Percentiles rank a stretch among this genome's conserved stretches.
These are phyloP conservation scores for Polymyxa betae DNA, from an alignment of 208 protist species.

Conservation along the genomic window DNA sequence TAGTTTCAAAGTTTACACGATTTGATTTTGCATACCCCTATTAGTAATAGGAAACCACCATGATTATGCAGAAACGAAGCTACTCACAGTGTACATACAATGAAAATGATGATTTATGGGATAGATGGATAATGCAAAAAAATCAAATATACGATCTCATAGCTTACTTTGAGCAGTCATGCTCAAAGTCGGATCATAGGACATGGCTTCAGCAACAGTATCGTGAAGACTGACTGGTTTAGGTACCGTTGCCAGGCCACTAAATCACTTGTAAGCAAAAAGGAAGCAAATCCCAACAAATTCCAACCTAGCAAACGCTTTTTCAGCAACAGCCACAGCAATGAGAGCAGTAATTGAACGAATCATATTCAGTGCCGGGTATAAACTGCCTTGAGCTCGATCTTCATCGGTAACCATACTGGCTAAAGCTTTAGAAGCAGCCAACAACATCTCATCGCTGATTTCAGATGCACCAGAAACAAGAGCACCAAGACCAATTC, in stretches of 20 bases:
- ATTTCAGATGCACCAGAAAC: slow-evolving; percentile 61
- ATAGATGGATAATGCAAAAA: too few relatives aligned
- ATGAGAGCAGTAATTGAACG: slow-evolving; percentile 13
- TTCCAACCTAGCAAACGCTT: not conserved
- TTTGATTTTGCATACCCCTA: too few relatives aligned
- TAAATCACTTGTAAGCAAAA: not conserved
- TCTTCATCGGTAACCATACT: slow-evolving; percentile 9
- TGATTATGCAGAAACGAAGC: too few relatives aligned
- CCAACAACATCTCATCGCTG: slow-evolving; percentile 66
- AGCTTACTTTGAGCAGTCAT: too few relatives aligned
- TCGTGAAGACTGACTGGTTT: not conserved
- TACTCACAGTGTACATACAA: too few relatives aligned
- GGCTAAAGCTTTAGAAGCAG: slow-evolving; percentile 51
- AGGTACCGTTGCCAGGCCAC: not conserved
- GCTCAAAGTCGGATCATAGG: not conserved
- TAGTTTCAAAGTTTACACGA: too few relatives aligned
- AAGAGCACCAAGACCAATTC: slow-evolving; percentile 67
- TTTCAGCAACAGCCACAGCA: not conserved
- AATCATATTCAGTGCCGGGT: slow-evolving; percentile 3
- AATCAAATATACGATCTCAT: too few relatives aligned
- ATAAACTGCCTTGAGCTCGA: slow-evolving; percentile 2
- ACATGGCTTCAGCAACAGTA: not conserved
- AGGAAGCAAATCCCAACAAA: not conserved
- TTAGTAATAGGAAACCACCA: too few relatives aligned
- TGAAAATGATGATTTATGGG: too few relatives aligned